Conservation (phyloP, 148 eudicot species). For the Fagopyrum homotropicum region DNA sequence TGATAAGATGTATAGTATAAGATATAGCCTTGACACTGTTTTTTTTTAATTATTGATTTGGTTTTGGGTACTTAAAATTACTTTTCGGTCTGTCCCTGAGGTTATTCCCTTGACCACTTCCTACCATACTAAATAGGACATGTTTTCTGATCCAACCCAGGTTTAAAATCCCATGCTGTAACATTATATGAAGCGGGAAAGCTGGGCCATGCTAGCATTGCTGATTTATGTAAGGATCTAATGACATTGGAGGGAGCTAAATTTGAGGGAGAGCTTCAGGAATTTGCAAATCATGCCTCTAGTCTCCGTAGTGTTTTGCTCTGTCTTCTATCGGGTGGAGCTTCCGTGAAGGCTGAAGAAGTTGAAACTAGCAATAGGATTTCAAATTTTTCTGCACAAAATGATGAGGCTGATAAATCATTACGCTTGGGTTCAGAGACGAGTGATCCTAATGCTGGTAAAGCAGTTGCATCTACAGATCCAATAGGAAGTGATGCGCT, state of each 20-base stretch:
- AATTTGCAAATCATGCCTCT: slow-evolving; percentile 98
- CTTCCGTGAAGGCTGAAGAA: slow-evolving; percentile 33
- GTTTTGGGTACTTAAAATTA: neutral
- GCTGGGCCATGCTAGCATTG: slow-evolving; percentile 84
- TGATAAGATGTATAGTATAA: neutral
- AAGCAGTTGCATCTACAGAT: slow-evolving; percentile 16
- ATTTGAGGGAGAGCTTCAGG: slow-evolving; percentile 97
- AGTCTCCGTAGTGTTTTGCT: slow-evolving; percentile 85
- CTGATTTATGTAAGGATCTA: slow-evolving; percentile 92
- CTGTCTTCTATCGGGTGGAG: slow-evolving; percentile 90
- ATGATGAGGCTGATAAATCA: slow-evolving; percentile 25
- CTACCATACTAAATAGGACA: neutral
- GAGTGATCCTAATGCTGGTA: slow-evolving; percentile 21
- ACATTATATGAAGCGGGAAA: slow-evolving; percentile 97
- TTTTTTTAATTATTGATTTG: neutral
- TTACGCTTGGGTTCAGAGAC: slow-evolving; percentile 13
- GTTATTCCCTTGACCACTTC: neutral
- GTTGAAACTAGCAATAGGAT: slow-evolving; percentile 22
- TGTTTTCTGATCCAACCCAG: slow-evolving; percentile 29
- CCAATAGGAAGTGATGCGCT: slow-evolving; percentile 17
- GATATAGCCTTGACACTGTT: neutral
- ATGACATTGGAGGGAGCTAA: slow-evolving; percentile 85
- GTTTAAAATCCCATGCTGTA: slow-evolving; percentile 94
- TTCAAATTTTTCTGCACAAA: slow-evolving; percentile 24
- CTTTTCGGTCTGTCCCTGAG: neutral